Conservation (phyloP, 176 grass and related monocot species). For the Lolium rigidum region DNA sequence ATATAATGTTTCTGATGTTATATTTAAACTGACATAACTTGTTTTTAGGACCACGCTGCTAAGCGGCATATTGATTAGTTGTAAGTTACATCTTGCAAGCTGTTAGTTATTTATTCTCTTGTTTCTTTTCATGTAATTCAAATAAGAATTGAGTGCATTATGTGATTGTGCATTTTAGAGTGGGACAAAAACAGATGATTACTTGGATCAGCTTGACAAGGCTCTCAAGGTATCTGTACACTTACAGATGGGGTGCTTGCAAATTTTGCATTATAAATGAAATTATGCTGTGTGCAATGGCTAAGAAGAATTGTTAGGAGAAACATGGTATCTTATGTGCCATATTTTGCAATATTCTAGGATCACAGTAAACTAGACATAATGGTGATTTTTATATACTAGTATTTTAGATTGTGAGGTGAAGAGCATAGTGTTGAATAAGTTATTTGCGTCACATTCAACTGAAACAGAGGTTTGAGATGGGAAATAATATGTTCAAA, state of each 20-base stretch:
- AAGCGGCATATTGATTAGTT: conserved; percentile 73
- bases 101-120: conserved; percentile 16
- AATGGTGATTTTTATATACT: conserved; percentile 9
- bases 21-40: conserved; percentile 36
- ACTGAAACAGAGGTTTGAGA: conserved; percentile 12
- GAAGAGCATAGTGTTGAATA: neutral
- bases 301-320: neutral
- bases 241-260: neutral
- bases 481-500: neutral
- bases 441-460: conserved; percentile 26
- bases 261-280: conserved; percentile 2
- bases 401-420: neutral
- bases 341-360: neutral
- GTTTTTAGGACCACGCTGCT: conserved; percentile 69
- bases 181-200: conserved; percentile 79
- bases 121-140: neutral
- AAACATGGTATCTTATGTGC: neutral
- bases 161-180: conserved; percentile 57
- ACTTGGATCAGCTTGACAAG: conserved; percentile 85
- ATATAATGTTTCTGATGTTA: neutral
- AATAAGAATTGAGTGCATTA: conserved; percentile 25
- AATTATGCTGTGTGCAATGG: no score
- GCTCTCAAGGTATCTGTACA: conserved; percentile 71
- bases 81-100: conserved; percentile 49
- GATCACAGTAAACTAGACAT: neutral